A percentile compares a stretch with the other conserved stretches of the same genome.
phyloP scores from a whole-genome alignment of 1,139 yeast genomes.

The Pichia terricola region DNA sequence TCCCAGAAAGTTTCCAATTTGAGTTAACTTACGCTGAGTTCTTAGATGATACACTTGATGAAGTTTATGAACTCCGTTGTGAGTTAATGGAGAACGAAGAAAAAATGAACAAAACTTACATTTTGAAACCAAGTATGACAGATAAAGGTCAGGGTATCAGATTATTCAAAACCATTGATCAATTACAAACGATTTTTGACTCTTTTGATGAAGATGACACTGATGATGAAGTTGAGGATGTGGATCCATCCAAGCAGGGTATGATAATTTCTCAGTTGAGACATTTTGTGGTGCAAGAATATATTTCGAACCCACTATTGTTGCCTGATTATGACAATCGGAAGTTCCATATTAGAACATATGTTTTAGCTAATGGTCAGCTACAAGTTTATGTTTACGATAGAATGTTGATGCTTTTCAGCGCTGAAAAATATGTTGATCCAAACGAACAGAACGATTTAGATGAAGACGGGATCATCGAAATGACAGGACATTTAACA shows the following conservation, averaged over 20 bases:
- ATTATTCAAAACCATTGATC: conserved; percentile 65
- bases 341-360: conserved; percentile 83
- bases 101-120: conserved; percentile 48
- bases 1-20: conserved; percentile 67
- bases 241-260: conserved; percentile 38
- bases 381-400: conserved; percentile 69
- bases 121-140: conserved; percentile 91
- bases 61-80: conserved; percentile 75
- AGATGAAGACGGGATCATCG: conserved; percentile 27
- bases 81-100: conserved; percentile 53
- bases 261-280: conserved; percentile 79
- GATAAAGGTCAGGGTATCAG: conserved; percentile 96
- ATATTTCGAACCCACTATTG: conserved; percentile 57
- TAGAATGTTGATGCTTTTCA: conserved; percentile 73
- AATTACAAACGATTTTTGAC: conserved; percentile 74
- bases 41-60: conserved; percentile 86
- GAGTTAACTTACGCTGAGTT: conserved; percentile 97
- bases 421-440: conserved; percentile 40
- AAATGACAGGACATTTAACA: conserved; percentile 70
- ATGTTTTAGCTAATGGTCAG: conserved; percentile 70
- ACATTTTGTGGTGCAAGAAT: conserved; percentile 83
- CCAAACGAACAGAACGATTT: conserved; percentile 22
- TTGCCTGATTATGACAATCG: conserved; percentile 49
- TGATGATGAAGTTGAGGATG: conserved; percentile 35
- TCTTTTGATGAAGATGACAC: conserved; percentile 70